A percentile compares a stretch with the other conserved stretches of the same genome.
Evolutionary conservation across 495 filamentous ascomycete species (phyloP).

Genomic region (Echria macrotheca): DNA sequence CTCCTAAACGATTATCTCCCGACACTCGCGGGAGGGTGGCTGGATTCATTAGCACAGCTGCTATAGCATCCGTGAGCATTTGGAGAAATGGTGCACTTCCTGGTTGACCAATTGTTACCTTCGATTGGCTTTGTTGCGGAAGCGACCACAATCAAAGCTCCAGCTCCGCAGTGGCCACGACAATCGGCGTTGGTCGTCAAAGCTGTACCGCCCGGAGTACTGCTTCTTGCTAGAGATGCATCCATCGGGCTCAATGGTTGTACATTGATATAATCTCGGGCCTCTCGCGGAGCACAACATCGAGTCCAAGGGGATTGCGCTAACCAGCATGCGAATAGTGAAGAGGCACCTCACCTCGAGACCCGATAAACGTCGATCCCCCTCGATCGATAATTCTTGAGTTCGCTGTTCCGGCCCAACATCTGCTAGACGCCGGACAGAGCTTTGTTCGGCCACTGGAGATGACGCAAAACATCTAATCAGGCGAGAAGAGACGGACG

Average conservation of each 20-base stretch:
- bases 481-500: conserved; percentile 11
- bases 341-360: too few relatives aligned
- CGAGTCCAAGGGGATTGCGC: neutral
- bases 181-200: neutral
- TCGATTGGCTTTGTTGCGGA: neutral
- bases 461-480: conserved; percentile 16
- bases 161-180: neutral
- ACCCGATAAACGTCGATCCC: too few relatives aligned
- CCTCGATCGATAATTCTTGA: too few relatives aligned
- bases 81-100: neutral
- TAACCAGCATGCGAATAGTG: too few relatives aligned
- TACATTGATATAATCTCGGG: conserved; percentile 1
- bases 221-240: neutral
- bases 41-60: conserved; percentile 13
- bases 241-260: neutral
- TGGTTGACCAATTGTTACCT: conserved; percentile 12
- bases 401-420: too few relatives aligned
- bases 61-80: conserved; percentile 14
- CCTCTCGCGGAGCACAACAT: conserved; percentile 6
- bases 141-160: conserved; percentile 4
- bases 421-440: too few relatives aligned
- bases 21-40: conserved; percentile 1
- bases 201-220: neutral
- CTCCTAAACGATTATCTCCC: conserved; percentile 2
- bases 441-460: conserved; percentile 8